These are phyloP conservation scores for Colletotrichum neosansevieriae DNA, from an alignment of 2,329 filamentous ascomycete genomes.

Conservation along the genomic window DNA sequence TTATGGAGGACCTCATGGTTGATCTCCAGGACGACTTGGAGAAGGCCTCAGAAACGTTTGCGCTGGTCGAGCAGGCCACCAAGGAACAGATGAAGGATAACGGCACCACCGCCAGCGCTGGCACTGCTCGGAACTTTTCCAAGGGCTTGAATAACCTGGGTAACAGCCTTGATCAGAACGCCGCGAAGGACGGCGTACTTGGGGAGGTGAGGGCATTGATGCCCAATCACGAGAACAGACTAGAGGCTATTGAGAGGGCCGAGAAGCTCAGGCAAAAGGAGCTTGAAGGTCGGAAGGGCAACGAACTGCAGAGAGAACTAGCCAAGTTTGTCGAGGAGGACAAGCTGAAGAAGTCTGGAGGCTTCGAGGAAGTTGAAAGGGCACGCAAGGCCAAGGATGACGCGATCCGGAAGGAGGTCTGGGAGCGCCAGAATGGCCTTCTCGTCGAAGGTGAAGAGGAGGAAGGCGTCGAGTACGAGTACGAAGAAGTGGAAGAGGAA, in stretches of 20 bases:
- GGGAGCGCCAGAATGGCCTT: constrained; percentile 74
- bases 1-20: constrained; percentile 94
- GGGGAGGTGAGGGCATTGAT: constrained; percentile 94
- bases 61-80: constrained; percentile 96
- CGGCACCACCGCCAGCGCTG: constrained; percentile 63
- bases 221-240: constrained; percentile 91
- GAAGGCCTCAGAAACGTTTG: constrained; percentile 93
- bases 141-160: constrained; percentile 64
- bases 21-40: constrained; percentile 95
- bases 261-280: constrained; percentile 93
- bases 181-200: constrained; percentile 90
- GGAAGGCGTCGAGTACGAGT: constrained; percentile 44
- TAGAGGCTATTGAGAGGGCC: constrained; percentile 97
- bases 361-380: constrained; percentile 93
- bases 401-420: constrained; percentile 82
- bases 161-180: constrained; percentile 74
- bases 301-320: constrained; percentile 86
- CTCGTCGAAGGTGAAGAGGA: constrained; percentile 51
- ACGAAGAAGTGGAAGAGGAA: constrained; percentile 34
- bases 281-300: constrained; percentile 79
- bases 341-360: constrained; percentile 94
- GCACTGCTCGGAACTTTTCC: constrained; percentile 67
- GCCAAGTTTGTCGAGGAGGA: constrained; percentile 87
- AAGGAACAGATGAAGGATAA: constrained; percentile 92
- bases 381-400: constrained; percentile 89